Evolutionary conservation across 2,329 filamentous ascomycete genomes (phyloP).

Genomic region (Fusarium sp.): DNA sequence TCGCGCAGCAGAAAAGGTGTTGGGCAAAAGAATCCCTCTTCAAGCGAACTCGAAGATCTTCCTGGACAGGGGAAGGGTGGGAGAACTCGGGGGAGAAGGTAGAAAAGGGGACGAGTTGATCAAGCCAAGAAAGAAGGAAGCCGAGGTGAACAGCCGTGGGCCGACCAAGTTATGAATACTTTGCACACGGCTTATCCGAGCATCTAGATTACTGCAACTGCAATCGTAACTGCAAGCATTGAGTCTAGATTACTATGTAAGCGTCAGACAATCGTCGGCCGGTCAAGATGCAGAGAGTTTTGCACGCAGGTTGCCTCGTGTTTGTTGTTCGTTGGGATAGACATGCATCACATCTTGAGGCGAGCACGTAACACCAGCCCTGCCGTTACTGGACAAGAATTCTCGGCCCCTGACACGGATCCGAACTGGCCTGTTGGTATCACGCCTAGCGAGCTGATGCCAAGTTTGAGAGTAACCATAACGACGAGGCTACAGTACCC

Average conservation of each 20-base stretch:
- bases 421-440: conserved; percentile 14
- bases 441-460: conserved; percentile 22
- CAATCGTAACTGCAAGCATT: neutral
- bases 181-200: conserved; percentile 19
- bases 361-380: conserved; percentile 26
- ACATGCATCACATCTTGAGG: conserved; percentile 1
- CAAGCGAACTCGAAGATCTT: conserved; percentile 25
- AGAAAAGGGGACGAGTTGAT: conserved; percentile 24
- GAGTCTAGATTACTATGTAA: conserved; percentile 14
- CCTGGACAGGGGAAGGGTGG: conserved; percentile 5
- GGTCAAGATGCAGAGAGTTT: neutral
- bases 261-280: conserved; percentile 1
- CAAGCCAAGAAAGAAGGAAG: conserved; percentile 14
- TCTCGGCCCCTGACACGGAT: conserved; percentile 1
- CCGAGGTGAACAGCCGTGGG: conserved; percentile 23
- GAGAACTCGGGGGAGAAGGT: neutral
- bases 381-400: conserved; percentile 19
- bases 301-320: conserved; percentile 5
- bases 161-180: conserved; percentile 41
- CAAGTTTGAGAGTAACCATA: conserved; percentile 8
- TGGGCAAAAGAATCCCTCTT: neutral
- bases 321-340: conserved; percentile 15
- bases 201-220: neutral
- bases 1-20: neutral
- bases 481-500: conserved; percentile 14